A percentile compares a stretch with the other conserved stretches of the same genome.
Evolutionary conservation across 1,139 yeast genomes (phyloP).

Genomic region (Arxiozyma telluris): DNA sequence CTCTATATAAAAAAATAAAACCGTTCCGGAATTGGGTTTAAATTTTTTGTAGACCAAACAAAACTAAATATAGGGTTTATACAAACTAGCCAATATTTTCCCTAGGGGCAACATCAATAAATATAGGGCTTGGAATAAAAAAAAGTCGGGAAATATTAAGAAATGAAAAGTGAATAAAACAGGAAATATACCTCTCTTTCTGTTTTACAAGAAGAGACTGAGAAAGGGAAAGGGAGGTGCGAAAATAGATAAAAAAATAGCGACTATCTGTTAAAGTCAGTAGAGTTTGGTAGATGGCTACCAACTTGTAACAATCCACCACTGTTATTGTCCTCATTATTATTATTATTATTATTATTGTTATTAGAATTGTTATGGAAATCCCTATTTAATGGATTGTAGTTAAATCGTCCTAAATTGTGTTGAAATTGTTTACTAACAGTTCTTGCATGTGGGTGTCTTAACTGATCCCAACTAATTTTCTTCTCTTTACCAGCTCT

Average conservation of each 20-base stretch:
- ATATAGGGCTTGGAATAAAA: no score
- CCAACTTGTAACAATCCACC: conserved; percentile 14
- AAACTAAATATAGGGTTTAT: no score
- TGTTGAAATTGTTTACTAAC: conserved; percentile 5
- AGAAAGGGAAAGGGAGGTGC: background rate
- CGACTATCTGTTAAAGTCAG: background rate
- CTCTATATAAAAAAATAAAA: no score
- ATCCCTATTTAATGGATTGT: background rate
- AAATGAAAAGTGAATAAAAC: no score
- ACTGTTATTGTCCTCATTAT: conserved; percentile 3
- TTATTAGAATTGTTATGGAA: background rate
- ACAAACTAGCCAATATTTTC: no score
- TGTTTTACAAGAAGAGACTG: background rate
- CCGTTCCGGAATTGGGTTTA: no score
- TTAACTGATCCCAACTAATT: conserved; percentile 13
- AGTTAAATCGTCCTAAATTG: background rate
- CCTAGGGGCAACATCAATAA: no score
- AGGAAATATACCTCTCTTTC: no score
- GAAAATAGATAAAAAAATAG: no score
- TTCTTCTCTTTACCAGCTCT: conserved; percentile 18
- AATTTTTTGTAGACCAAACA: no score
- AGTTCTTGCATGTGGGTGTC: conserved; percentile 20
- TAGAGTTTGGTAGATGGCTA: conserved; percentile 17
- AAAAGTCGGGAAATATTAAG: no score
- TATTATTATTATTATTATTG: no score